Percentiles rank a stretch among this genome's conserved stretches.
phyloP scores from a whole-genome alignment of 805 yeast genomes.

The Candida maris region DNA sequence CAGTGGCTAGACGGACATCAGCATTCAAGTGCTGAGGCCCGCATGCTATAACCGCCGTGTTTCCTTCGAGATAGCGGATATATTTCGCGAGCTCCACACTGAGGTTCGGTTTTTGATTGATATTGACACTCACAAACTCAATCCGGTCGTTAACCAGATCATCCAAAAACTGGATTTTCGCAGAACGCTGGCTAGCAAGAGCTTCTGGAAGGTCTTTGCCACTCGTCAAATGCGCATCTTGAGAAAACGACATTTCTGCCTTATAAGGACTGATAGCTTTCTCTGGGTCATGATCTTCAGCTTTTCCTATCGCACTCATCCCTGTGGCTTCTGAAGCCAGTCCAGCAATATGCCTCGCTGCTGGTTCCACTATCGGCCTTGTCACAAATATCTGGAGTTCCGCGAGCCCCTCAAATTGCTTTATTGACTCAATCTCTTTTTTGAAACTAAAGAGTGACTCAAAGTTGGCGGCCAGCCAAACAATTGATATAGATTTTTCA shows the following conservation, averaged over 20 bases:
- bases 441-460: slow-evolving; percentile 29
- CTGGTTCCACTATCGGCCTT: slow-evolving; percentile 19
- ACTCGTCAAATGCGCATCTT: not conserved
- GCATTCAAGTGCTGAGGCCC: slow-evolving; percentile 34
- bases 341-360: slow-evolving; percentile 5
- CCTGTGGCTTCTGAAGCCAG: not conserved
- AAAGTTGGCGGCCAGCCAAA: slow-evolving; percentile 31
- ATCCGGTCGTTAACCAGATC: slow-evolving; percentile 18
- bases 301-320: not conserved
- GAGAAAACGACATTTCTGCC: not conserved
- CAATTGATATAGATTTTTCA: slow-evolving; percentile 24
- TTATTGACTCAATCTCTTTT: slow-evolving; percentile 26
- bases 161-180: slow-evolving; percentile 14
- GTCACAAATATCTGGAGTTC: slow-evolving; percentile 30
- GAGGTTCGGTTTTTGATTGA: slow-evolving; percentile 26
- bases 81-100: slow-evolving; percentile 18
- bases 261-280: not conserved
- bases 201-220: not conserved
- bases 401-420: slow-evolving; percentile 22
- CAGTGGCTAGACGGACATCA: slow-evolving; percentile 32
- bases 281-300: not conserved
- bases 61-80: slow-evolving; percentile 18
- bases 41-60: slow-evolving; percentile 35
- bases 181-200: slow-evolving; percentile 8
- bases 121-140: slow-evolving; percentile 19